Conservation (phyloP, 352 stramenopile genomes). For the Phytophthora pisi region DNA sequence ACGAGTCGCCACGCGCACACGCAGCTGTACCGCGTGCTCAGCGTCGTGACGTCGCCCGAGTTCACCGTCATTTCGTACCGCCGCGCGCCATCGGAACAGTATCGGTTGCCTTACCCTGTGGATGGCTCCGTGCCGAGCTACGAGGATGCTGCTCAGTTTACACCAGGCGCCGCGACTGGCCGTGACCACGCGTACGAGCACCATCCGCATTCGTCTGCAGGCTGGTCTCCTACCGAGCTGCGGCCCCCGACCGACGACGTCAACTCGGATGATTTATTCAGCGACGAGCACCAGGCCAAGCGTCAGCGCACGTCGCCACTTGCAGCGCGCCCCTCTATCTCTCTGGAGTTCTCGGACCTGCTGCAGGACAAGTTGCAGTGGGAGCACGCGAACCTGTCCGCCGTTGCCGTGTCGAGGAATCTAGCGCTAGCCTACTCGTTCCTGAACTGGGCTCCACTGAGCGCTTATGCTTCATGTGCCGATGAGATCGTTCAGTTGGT, state of each 20-base stretch:
- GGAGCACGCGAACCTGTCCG: slow-evolving; percentile 9
- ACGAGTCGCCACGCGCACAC: slow-evolving; percentile 2
- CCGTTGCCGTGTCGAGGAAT: slow-evolving; percentile 52
- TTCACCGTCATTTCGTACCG: slow-evolving; percentile 69
- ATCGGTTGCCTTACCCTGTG: neutral
- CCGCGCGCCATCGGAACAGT: slow-evolving; percentile 30
- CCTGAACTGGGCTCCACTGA: slow-evolving; percentile 46
- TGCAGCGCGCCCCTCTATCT: neutral
- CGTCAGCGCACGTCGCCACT: neutral
- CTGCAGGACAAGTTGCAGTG: slow-evolving; percentile 4
- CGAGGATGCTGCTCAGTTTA: neutral
- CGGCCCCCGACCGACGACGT: neutral
- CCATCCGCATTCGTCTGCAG: neutral
- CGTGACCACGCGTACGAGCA: neutral
- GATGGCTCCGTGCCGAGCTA: neutral
- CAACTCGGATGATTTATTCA: neutral
- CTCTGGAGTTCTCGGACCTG: neutral
- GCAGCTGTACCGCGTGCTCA: slow-evolving; percentile 44
- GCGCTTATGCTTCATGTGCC: slow-evolving; percentile 41
- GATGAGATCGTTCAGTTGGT: slow-evolving; percentile 47
- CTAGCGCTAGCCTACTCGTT: slow-evolving; percentile 50
- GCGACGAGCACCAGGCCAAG: neutral
- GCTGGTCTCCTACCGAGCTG: neutral
- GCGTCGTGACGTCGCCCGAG: slow-evolving; percentile 49
- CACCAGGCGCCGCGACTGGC: too few species aligned